Percentiles rank a stretch among this genome's conserved stretches.
These are phyloP conservation scores for Tulasnella sp. DNA, from an alignment of 768 basidiomycete genomes.

Conservation along the genomic window DNA sequence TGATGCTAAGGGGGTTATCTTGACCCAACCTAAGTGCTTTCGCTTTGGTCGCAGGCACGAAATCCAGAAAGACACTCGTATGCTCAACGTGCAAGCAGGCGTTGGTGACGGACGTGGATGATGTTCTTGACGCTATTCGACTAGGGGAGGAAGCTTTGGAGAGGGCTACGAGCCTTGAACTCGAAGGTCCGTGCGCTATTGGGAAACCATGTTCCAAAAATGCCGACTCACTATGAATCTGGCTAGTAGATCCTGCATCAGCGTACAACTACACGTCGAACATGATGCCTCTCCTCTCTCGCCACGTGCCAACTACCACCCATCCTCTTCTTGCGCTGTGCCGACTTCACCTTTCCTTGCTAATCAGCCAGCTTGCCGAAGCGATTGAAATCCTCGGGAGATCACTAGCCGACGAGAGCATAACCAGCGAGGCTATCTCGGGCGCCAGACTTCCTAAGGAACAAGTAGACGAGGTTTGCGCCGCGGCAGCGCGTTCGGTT, in stretches of 20 bases:
- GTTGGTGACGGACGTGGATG: conserved; percentile 30
- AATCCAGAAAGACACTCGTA: too few species aligned
- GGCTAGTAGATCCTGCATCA: conserved; percentile 45
- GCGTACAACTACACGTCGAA: conserved; percentile 55
- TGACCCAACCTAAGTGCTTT: too few species aligned
- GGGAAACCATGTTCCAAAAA: neutral
- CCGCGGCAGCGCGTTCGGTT: conserved; percentile 46
- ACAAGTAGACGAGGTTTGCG: conserved; percentile 52
- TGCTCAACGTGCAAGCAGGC: conserved; percentile 1
- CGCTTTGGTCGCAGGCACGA: neutral
- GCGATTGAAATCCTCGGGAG: conserved; percentile 22
- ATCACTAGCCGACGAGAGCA: conserved; percentile 35
- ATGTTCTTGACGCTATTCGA: conserved; percentile 54
- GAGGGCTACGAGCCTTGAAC: conserved; percentile 59
- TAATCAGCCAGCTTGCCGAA: conserved; percentile 43
- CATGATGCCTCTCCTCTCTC: conserved; percentile 54
- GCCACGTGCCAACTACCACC: conserved; percentile 53
- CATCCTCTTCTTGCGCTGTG: conserved; percentile 72
- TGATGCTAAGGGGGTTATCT: neutral
- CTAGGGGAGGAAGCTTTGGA: conserved; percentile 67
- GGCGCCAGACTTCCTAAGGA: conserved; percentile 22
- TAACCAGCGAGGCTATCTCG: neutral
- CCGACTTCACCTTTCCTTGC: conserved; percentile 62
- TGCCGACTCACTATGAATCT: neutral
- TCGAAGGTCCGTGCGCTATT: conserved; percentile 38